These are phyloP conservation scores for Colletotrichum sp. DNA, from an alignment of 2,329 filamentous ascomycete genomes.

Conservation along the genomic window DNA sequence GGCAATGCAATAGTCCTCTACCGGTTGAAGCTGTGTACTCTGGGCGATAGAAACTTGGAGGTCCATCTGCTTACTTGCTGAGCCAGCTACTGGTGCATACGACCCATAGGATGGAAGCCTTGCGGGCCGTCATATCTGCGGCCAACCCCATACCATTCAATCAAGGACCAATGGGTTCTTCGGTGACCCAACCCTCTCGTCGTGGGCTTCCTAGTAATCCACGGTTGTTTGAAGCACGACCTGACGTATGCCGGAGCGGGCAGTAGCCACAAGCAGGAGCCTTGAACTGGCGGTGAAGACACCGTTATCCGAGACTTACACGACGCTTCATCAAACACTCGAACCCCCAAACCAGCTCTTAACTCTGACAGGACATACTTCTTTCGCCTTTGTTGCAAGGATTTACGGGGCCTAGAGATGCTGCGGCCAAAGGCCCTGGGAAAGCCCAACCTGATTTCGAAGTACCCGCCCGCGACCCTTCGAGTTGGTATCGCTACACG, in stretches of 20 bases:
- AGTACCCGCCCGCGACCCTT: neutral
- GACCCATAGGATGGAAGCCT: neutral
- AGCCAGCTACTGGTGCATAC: neutral
- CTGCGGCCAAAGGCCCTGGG: neutral
- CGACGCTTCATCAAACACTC: neutral
- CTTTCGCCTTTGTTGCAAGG: neutral
- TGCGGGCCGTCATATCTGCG: conserved; percentile 27
- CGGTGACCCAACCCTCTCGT: neutral
- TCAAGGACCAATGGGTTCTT: neutral
- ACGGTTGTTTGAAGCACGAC: neutral
- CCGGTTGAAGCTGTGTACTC: conserved; percentile 6
- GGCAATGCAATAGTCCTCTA: neutral
- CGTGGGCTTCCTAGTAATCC: neutral
- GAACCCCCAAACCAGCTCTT: neutral
- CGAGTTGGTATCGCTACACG: neutral
- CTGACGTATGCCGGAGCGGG: neutral
- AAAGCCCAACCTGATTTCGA: neutral
- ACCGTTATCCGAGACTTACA: neutral
- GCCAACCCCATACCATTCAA: conserved; percentile 24
- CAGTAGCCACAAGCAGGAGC: neutral
- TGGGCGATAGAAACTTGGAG: neutral
- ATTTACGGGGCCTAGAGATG: neutral
- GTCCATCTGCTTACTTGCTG: neutral
- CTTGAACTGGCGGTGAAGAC: conserved; percentile 12
- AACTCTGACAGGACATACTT: neutral